Conservation (phyloP, 768 basidiomycete genomes). For the Podaxis pistillaris region DNA sequence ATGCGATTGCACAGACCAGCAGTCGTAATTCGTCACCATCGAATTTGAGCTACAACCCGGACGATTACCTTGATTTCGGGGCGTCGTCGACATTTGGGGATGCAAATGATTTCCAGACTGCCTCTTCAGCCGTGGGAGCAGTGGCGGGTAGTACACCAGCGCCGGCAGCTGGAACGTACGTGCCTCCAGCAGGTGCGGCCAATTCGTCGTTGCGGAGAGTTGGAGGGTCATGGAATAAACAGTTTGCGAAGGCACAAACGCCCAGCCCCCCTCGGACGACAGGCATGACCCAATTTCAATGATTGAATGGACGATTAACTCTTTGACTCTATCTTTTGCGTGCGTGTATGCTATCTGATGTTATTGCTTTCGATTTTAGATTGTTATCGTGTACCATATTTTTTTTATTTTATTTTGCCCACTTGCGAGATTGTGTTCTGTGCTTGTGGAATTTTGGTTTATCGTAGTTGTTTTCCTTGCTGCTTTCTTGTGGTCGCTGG, state of each 20-base stretch:
- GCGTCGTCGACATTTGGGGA: conserved; percentile 8
- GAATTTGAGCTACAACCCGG: conserved; percentile 23
- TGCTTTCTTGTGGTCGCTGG: background rate
- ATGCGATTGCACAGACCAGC: background rate
- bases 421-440: background rate
- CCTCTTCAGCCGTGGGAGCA: background rate
- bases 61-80: conserved; percentile 39
- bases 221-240: conserved; percentile 47
- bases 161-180: conserved; percentile 30
- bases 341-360: conserved; percentile 20
- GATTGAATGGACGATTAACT: conserved; percentile 19
- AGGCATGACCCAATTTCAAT: conserved; percentile 21
- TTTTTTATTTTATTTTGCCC: background rate
- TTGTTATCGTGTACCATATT: conserved; percentile 11
- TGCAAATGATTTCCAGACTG: conserved; percentile 3
- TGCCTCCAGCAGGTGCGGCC: conserved; percentile 55
- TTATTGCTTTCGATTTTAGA: conserved; percentile 19
- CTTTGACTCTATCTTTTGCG: conserved; percentile 1
- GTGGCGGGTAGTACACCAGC: conserved; percentile 13
- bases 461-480: background rate
- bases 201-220: conserved; percentile 52
- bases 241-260: conserved; percentile 24
- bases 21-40: background rate
- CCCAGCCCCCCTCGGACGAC: conserved; percentile 23
- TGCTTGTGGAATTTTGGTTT: conserved; percentile 3